Conservation (phyloP, 306 rosid genomes). For the Pyrus pyrifolia region DNA sequence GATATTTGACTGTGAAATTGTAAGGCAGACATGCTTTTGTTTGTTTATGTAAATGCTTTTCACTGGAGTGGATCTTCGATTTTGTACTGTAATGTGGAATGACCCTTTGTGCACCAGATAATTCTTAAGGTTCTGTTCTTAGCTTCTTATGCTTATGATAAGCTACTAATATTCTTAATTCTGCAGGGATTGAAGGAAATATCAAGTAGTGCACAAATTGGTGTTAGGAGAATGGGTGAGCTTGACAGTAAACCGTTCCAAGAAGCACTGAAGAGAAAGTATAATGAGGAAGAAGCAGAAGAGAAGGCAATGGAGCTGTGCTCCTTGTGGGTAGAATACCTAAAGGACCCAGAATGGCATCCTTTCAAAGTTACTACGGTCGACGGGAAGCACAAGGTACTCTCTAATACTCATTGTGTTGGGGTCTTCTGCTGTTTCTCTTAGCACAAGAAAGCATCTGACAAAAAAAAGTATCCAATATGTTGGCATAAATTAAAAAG, state of each 20-base stretch:
- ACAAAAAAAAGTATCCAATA: background rate
- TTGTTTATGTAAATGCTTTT: background rate
- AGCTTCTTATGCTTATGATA: background rate
- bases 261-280: constrained; percentile 69
- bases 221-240: constrained; percentile 95
- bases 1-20: background rate
- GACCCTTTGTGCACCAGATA: background rate
- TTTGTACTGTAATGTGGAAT: background rate
- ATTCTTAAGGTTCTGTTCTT: background rate
- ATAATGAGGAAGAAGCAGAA: constrained; percentile 71
- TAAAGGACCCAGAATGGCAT: constrained; percentile 95
- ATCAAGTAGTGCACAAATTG: constrained; percentile 37
- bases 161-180: constrained; percentile 11
- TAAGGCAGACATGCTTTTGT: background rate
- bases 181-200: constrained; percentile 61
- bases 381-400: constrained; percentile 53
- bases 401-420: constrained; percentile 3
- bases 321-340: constrained; percentile 88
- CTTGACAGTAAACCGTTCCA: constrained; percentile 69
- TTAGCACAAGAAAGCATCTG: constrained; percentile 6
- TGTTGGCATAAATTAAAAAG: background rate
- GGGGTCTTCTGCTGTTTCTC: constrained; percentile 2
- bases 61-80: background rate
- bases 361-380: constrained; percentile 53
- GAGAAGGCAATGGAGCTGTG: constrained; percentile 77